Evolutionary conservation across 148 eudicot genomes (phyloP).

Genomic region (Suaeda aralocaspica): DNA sequence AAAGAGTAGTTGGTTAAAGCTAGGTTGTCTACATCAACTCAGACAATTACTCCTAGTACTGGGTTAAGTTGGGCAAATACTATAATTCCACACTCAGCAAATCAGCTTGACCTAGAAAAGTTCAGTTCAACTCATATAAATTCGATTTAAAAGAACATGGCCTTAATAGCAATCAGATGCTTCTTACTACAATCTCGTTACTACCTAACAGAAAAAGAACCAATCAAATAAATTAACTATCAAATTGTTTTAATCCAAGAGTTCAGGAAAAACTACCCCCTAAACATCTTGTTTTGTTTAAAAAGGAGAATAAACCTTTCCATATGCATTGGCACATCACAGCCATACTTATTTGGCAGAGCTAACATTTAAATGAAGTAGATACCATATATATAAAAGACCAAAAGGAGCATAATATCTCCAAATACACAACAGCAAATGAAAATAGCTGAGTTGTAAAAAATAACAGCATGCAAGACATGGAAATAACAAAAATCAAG

Average conservation of each 20-base stretch:
- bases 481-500: too few species aligned
- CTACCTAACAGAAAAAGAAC: not conserved
- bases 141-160: too few species aligned
- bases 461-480: not conserved
- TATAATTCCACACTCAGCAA: not conserved
- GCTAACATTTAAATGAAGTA: too few species aligned
- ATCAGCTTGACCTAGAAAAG: too few species aligned
- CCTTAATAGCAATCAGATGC: not conserved
- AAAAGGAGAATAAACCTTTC: not conserved
- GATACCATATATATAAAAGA: too few species aligned
- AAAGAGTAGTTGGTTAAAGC: conserved; percentile 14
- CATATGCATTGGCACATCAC: too few species aligned
- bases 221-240: too few species aligned
- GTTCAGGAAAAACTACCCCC: not conserved
- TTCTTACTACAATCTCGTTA: not conserved
- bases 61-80: not conserved
- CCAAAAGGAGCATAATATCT: too few species aligned
- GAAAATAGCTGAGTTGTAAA: too few species aligned
- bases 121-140: too few species aligned
- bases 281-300: not conserved
- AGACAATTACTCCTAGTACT: not conserved
- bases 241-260: not conserved
- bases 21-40: not conserved
- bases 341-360: too few species aligned
- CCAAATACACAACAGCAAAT: too few species aligned